Conservation (phyloP, 2,329 filamentous ascomycete species). For the Xylariaceae sp. region DNA sequence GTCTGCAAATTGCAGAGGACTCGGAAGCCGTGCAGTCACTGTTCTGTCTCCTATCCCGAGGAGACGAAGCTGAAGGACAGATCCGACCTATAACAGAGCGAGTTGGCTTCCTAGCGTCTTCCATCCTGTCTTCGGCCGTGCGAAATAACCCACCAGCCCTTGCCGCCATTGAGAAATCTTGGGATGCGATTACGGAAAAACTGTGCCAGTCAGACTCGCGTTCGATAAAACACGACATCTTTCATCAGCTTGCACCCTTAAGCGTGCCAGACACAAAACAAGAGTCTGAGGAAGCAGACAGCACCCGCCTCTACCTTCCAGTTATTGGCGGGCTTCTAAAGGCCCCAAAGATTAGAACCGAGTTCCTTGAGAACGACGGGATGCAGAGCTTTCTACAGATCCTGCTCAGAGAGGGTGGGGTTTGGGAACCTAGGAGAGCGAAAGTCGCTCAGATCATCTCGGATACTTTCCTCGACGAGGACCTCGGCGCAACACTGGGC, state of each 20-base stretch:
- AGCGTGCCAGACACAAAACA: conserved; percentile 18
- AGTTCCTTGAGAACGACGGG: conserved; percentile 62
- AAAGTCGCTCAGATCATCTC: conserved; percentile 65
- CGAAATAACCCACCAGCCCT: conserved; percentile 72
- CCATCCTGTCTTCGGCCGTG: conserved; percentile 62
- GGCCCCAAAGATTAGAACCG: conserved; percentile 56
- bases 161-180: conserved; percentile 55
- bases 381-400: conserved; percentile 62
- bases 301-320: conserved; percentile 46
- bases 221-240: conserved; percentile 49
- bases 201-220: conserved; percentile 42
- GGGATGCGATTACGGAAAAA: conserved; percentile 50
- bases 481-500: conserved; percentile 65
- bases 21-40: conserved; percentile 59
- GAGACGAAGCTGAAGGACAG: conserved; percentile 32
- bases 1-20: conserved; percentile 66
- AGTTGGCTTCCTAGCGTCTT: conserved; percentile 59
- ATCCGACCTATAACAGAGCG: conserved; percentile 36
- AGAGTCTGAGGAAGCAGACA: conserved; percentile 33
- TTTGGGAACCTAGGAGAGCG: conserved; percentile 58
- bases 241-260: conserved; percentile 48
- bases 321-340: conserved; percentile 65
- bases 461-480: conserved; percentile 71
- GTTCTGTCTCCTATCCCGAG: conserved; percentile 60
- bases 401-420: conserved; percentile 53